These are phyloP conservation scores for Zygotorulaspora mrakii DNA, from an alignment of 1,139 yeast species.

Conservation along the genomic window DNA sequence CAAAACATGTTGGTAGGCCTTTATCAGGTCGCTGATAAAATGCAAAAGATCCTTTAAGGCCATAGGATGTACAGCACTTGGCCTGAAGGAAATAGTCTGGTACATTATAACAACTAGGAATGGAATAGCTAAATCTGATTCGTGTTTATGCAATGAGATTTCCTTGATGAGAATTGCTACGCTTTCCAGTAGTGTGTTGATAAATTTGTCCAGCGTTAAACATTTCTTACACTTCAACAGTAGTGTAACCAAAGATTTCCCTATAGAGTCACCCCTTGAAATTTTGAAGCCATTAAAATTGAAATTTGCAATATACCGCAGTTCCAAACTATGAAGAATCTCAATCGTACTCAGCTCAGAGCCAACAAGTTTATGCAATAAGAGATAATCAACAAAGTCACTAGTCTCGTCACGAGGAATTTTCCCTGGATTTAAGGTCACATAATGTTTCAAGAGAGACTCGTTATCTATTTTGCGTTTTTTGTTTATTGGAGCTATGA, in stretches of 20 bases:
- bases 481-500: constrained; percentile 16
- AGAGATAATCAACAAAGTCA: constrained; percentile 40
- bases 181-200: constrained; percentile 39
- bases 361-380: constrained; percentile 47
- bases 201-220: constrained; percentile 26
- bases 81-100: constrained; percentile 52
- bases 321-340: constrained; percentile 47
- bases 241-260: constrained; percentile 24
- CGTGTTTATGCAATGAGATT: constrained; percentile 27
- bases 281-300: constrained; percentile 38
- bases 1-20: constrained; percentile 27
- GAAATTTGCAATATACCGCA: constrained; percentile 38
- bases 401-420: constrained; percentile 39
- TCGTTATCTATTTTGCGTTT: constrained; percentile 27
- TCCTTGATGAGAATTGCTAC: constrained; percentile 36
- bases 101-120: constrained; percentile 52
- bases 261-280: constrained; percentile 31
- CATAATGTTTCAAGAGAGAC: constrained; percentile 22
- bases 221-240: constrained; percentile 22
- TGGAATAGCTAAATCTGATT: constrained; percentile 43
- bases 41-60: constrained; percentile 34
- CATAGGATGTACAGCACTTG: constrained; percentile 48
- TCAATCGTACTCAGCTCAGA: constrained; percentile 47
- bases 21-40: constrained; percentile 29
- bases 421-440: constrained; percentile 21